Base-by-base conservation (phyloP, 1,284 basidiomycete genomes). In the Ustilago curta region DNA sequence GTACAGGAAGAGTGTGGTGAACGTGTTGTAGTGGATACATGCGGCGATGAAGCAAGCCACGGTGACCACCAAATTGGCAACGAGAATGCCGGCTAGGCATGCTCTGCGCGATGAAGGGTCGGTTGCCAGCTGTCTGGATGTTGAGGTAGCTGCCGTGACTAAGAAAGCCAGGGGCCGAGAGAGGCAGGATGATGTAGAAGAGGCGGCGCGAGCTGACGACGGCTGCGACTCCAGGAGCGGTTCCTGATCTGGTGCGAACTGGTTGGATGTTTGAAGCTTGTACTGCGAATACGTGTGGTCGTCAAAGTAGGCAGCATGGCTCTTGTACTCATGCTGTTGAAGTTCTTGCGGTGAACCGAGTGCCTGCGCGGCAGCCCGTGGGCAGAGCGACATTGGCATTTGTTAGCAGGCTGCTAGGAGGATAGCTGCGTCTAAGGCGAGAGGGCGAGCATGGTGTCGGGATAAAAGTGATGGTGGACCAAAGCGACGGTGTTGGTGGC, bases 1-100 rank as follows among this genome's bases (percentile, higher is more conserved):
- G 21, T 74, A 69, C 21, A 74, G 54, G 29, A 69, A 74, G 35
- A 74, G 59, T 8, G 61, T 65, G 8, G 66, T 65, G 56, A 68
- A 69, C 18, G 66, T 59, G 48, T 74, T 53, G 59, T 55, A 74
- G 47, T 69, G 51, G 14, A 74, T 16, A 48, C 71, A 74, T 8
- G 70, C 63, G n/a, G 57, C 65, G 35, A 62, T 57, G 45, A 73
- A 73, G 0, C 57, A 23, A 9, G 21, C 21, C 14, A 59, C 44
- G 11, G 64, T 62, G 44, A 62, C 29, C 37, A 35, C 21, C 2
- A 73, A 39, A 19, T 63, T 64, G 49, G 58, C 49, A 19, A 50
- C 11, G n/a, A 68, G 51, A 0, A 73, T 27, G 8, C 44, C 16
- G 39, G 57, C 49, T 4, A 72, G 57, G 60, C 67, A 69, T 8